Evolutionary conservation across 192 early-diverging fungal genomes (phyloP), one percentile per base, ranked within the genome.

Genomic region (Rhizophagus clarus): DNA sequence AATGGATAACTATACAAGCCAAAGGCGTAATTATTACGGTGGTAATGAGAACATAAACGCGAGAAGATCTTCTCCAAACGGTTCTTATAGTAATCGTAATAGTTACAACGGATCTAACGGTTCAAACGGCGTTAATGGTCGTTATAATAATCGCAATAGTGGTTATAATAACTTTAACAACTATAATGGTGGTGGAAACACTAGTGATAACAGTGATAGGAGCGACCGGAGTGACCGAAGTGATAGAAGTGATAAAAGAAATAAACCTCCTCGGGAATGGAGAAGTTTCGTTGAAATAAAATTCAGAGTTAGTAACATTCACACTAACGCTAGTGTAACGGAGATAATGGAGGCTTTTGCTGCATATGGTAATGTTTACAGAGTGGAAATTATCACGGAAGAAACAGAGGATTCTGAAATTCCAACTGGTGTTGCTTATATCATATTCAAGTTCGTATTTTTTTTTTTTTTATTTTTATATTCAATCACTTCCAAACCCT

Each of bases 311-410:
- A 45, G 24, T 6, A 74, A 82, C 2, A 67, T 82, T 7, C 56
- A 74, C 10, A 28, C 28, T 31, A 17, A 31, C 0, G 12, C 79
- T 14, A 80, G 32, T 1, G 79, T 77, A 4, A 31, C 56, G 0
- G 80, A 82, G 0, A 40, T 86, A 2, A 81, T 47, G 32, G 67
- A 81, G 11, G 12, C 61, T 14, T 67, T 86, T 1, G 45, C 74
- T 8, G 32, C 26, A 0, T 81, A 80, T 71, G 81, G 85, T 0
- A 40, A 60, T 32, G 29, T 84, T 4, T 32, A 40, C 12, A 80
- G 80, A 22, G 56, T 86, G 5, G 79, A 66, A 26, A 66, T 83
- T 12, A 81, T 83, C 1, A 77, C 68, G 6, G 32, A 14, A 29
- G 77, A 77, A 1, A 2, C 28, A n/a, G 1, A 28, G 0, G 29